Evolutionary conservation across 768 basidiomycete genomes (phyloP).

Genomic region (Grammothele lineata): DNA sequence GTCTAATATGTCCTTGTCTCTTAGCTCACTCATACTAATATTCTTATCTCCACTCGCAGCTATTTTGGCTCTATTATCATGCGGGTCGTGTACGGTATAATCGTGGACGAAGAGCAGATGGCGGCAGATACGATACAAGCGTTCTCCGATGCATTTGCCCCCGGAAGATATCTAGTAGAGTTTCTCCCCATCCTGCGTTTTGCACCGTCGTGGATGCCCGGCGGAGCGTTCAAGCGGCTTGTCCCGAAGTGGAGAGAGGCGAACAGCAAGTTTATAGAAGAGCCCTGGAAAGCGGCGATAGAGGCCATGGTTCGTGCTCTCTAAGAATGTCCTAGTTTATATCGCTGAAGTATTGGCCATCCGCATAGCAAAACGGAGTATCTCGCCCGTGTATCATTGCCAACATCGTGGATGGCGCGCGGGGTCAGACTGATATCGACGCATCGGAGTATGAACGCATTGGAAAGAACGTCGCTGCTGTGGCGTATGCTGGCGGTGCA

Average conservation of each 20-base stretch:
- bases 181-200: constrained; percentile 17
- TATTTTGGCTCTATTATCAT: constrained; percentile 14
- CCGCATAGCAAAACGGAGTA: neutral
- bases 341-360: no score
- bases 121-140: constrained; percentile 16
- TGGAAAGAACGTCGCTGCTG: neutral
- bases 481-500: constrained; percentile 36
- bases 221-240: constrained; percentile 21
- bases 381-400: constrained; percentile 3
- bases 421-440: neutral
- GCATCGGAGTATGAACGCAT: neutral
- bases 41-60: neutral
- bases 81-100: constrained; percentile 19
- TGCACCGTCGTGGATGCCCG: constrained; percentile 24
- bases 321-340: neutral
- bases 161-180: constrained; percentile 43
- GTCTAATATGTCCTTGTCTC: no score
- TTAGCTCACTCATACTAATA: neutral
- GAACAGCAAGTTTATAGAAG: constrained; percentile 13
- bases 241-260: constrained; percentile 15
- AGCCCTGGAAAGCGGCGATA: constrained; percentile 19
- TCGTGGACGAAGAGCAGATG: constrained; percentile 8
- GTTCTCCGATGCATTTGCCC: constrained; percentile 17
- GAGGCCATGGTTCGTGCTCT: neutral
- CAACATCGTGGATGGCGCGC: neutral